Evolutionary conservation across 2,329 filamentous ascomycete species (phyloP).

Genomic region (Paecilomyces niveus): DNA sequence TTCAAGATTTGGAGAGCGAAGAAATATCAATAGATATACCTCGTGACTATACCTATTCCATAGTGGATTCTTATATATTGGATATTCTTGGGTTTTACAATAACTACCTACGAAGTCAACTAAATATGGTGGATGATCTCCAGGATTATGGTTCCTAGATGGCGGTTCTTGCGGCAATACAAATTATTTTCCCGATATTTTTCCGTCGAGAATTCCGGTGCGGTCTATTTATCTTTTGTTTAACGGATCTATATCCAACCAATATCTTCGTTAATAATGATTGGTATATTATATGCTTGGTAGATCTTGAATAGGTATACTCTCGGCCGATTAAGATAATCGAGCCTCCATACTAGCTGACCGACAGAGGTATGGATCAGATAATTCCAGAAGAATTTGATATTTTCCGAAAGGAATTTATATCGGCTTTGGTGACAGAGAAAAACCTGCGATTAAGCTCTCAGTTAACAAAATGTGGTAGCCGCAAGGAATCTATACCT

Average conservation of each 20-base stretch:
- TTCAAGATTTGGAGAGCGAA: conserved; percentile 17
- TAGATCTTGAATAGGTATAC: conserved; percentile 21
- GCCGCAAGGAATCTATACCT: too few relatives aligned
- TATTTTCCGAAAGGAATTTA: conserved; percentile 9
- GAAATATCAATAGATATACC: conserved; percentile 12
- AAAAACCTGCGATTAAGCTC: not conserved
- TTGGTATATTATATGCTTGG: conserved; percentile 18
- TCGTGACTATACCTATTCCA: not conserved
- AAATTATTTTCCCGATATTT: not conserved
- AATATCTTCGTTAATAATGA: conserved; percentile 26
- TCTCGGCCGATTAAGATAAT: conserved; percentile 17
- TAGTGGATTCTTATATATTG: conserved; percentile 15
- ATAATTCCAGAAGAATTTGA: conserved; percentile 10
- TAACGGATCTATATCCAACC: conserved; percentile 33
- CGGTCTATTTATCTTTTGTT: conserved; percentile 24
- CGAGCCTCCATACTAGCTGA: conserved; percentile 18
- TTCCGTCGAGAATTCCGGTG: conserved; percentile 18
- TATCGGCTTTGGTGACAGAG: conserved; percentile 6
- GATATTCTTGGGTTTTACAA: conserved; percentile 17
- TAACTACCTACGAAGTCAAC: conserved; percentile 15
- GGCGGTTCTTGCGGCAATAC: conserved; percentile 3
- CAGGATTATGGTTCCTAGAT: conserved; percentile 7
- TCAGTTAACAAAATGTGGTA: not conserved
- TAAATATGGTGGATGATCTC: conserved; percentile 12
- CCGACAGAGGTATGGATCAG: conserved; percentile 11